Percentiles rank a stretch among this genome's conserved stretches.
Conservation (phyloP, 257 asterid species). For the Solanum stenotomum region DNA sequence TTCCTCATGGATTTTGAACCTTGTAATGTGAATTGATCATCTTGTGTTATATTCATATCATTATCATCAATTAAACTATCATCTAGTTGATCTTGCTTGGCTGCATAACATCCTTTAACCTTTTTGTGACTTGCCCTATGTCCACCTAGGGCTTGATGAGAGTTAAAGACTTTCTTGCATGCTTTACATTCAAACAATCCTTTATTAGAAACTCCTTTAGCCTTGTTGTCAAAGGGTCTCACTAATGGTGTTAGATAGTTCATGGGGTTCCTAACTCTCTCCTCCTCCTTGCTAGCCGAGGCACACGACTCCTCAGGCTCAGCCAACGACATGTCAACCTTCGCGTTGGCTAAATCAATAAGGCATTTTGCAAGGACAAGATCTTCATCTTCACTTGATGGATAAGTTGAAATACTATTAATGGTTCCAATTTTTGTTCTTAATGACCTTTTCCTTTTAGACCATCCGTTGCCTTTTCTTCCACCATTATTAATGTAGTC, state of each 20-base stretch:
- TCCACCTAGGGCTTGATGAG: constrained; percentile 95
- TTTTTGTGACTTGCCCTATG: constrained; percentile 96
- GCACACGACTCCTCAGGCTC: constrained; percentile 67
- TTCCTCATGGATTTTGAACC: constrained; percentile 42
- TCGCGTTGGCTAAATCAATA: constrained; percentile 63
- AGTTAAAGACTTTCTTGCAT: constrained; percentile 84
- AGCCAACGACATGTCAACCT: constrained; percentile 22
- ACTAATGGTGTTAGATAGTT: not conserved
- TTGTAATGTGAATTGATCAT: constrained; percentile 35
- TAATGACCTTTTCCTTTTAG: constrained; percentile 66
- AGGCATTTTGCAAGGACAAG: constrained; percentile 67
- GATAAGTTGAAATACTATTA: constrained; percentile 13
- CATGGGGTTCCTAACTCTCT: constrained; percentile 17
- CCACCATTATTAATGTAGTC: constrained; percentile 19
- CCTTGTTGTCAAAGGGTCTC: constrained; percentile 19
- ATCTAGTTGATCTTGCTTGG: constrained; percentile 47
- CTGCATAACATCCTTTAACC: constrained; percentile 87
- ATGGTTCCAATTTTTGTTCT: constrained; percentile 57
- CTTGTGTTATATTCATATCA: constrained; percentile 15
- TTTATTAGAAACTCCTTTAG: constrained; percentile 28
- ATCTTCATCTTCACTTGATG: constrained; percentile 58
- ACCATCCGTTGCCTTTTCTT: constrained; percentile 41
- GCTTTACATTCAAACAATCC: constrained; percentile 90
- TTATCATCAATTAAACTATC: constrained; percentile 30
- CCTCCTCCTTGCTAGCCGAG: constrained; percentile 74